Conservation (phyloP, 768 basidiomycete species). For the Cystobasidium onofrii region DNA sequence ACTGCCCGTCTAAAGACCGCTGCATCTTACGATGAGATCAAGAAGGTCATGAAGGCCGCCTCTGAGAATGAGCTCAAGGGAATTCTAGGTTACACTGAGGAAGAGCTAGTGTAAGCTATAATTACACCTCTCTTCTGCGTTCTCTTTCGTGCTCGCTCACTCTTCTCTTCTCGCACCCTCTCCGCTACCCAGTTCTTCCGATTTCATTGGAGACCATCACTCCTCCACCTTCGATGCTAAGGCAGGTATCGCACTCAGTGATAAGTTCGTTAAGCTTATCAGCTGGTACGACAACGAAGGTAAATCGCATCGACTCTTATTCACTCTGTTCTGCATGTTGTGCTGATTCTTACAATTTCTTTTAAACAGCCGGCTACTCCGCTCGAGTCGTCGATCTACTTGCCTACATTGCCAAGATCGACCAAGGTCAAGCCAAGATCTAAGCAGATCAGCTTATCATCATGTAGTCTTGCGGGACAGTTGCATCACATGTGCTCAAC, state of each 20-base stretch:
- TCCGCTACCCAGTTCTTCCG: neutral
- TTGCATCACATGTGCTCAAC: no score
- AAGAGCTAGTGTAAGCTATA: slow-evolving; percentile 85
- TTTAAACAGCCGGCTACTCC: slow-evolving; percentile 66
- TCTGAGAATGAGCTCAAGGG: slow-evolving; percentile 58
- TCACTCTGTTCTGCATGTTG: no score
- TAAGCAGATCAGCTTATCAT: no score
- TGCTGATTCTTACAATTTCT: no score
- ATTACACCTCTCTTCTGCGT: slow-evolving; percentile 56
- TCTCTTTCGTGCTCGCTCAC: neutral
- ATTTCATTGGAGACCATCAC: slow-evolving; percentile 43
- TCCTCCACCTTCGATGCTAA: slow-evolving; percentile 90
- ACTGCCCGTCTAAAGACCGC: slow-evolving; percentile 81
- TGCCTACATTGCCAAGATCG: slow-evolving; percentile 67
- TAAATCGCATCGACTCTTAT: slow-evolving; percentile 33
- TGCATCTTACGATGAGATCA: slow-evolving; percentile 84
- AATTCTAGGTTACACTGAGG: slow-evolving; percentile 70
- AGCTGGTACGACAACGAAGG: slow-evolving; percentile 60
- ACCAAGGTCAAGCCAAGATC: slow-evolving; percentile 43
- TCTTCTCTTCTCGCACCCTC: neutral
- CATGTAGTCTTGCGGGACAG: no score
- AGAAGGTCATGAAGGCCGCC: slow-evolving; percentile 70
- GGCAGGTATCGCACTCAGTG: slow-evolving; percentile 86
- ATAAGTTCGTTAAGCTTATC: slow-evolving; percentile 91
- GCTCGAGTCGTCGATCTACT: slow-evolving; percentile 84